Evolutionary conservation across 257 asterid species (phyloP), one percentile per base, ranked within the genome.

Genomic region (Solanum tarapatanum): DNA sequence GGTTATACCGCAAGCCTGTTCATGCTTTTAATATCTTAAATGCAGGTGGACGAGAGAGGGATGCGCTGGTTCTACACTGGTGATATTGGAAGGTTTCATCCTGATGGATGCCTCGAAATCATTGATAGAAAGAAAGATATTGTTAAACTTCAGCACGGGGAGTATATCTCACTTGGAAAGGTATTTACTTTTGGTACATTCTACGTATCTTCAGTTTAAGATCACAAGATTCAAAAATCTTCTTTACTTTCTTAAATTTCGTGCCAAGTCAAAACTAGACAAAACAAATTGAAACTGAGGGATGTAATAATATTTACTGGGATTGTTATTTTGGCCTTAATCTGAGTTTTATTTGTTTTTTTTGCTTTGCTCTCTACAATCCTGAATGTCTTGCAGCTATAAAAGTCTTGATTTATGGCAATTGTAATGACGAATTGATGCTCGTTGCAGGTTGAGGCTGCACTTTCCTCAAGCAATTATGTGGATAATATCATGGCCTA

Each of bases 131-230:
- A 94, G 94, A 96, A 96, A 89, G 99, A 96, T 88, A 95, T 96
- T 41, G 98, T 96, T 60, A 96, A 96, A 93, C 98, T 96, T 89
- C 99, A 96, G 87, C 99, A 96, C 35, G 99, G 99, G 35, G 99
- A 96, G 86, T 96, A 96, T 88, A 91, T 96, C 88, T 96, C 99
- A 37, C 98, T 96, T 30, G 99, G 98, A 72, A 96, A 96, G 98
- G 99, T 96, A 76, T 30, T 26, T 76, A 51, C 62, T 75, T 72
- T 16, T 23, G 8, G 48, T 66, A 5, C 32, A 24, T 66, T 66
- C 8, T 24, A 13, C 21, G 10, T 68, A 2, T 66, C 9, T 24
- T 66, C 0, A 66, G 19, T 11, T 26, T 66, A 66, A 24, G 17
- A 66, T 12, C 9, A 24, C 36, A 12, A 68, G 74, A 6, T 68